Percentiles rank a stretch among this genome's conserved stretches.
phyloP scores from a whole-genome alignment of 768 basidiomycete genomes.

The Leccinum truebloodii region DNA sequence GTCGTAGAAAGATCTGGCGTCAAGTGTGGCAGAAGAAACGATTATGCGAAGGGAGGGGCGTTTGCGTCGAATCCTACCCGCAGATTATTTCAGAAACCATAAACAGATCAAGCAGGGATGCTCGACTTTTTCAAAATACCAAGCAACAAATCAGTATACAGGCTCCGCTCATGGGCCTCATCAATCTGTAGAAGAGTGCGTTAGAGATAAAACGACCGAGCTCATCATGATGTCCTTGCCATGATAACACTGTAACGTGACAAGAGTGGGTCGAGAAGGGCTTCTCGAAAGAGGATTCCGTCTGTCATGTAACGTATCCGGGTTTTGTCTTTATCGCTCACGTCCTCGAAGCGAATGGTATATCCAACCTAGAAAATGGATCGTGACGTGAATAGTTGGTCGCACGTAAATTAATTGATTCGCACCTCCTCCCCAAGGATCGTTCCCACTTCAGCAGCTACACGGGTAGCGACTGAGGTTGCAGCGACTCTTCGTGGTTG shows the following conservation, averaged over 20 bases:
- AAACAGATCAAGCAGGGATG: not conserved
- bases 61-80: constrained; percentile 81
- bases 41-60: constrained; percentile 88
- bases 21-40: constrained; percentile 95
- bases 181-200: constrained; percentile 63
- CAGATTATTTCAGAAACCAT: constrained; percentile 5
- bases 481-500: constrained; percentile 94
- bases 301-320: constrained; percentile 96
- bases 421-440: constrained; percentile 84
- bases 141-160: constrained; percentile 93
- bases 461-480: constrained; percentile 88
- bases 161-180: constrained; percentile 94
- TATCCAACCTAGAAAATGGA: constrained; percentile 79
- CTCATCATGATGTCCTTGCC: constrained; percentile 46
- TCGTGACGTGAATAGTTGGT: not conserved
- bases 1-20: constrained; percentile 84
- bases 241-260: constrained; percentile 95
- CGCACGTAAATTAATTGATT: not conserved
- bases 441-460: constrained; percentile 89
- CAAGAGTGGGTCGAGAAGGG: constrained; percentile 87
- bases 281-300: constrained; percentile 96
- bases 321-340: constrained; percentile 81
- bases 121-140: constrained; percentile 90
- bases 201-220: constrained; percentile 3
- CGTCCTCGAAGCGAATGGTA: constrained; percentile 95